Base-by-base conservation (phyloP, 1,284 basidiomycete genomes). In the Pyrrhoderma noxium region DNA sequence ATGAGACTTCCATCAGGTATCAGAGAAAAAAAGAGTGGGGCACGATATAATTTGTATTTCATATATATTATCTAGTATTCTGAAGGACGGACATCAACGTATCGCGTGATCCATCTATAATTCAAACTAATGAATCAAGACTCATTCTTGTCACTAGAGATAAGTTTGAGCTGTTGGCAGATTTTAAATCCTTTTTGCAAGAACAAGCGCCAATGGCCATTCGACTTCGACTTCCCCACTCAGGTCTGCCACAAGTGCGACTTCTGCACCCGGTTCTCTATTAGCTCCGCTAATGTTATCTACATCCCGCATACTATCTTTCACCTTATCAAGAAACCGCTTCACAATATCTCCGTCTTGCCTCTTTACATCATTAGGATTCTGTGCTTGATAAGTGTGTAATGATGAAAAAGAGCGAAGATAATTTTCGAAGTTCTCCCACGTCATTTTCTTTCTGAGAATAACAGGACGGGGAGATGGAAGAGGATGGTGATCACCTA, bases 371-470 rank as follows among this genome's bases (percentile, higher is more conserved):
- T 91, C 86, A 8, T 75, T 71, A 0, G 86, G 86, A 59, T 83
- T 72, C 5, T 64, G 61, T 56, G 85, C 80, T 42, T 82, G 76
- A 65, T 78, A 93, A 1, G 78, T 81, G 56, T 89, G 80, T 31
- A 89, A 66, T 1, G 88, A 73, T 53, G 83, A 88, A 67, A 76
- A 82, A 0, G 89, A 90, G 39, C 79, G 71, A 8, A 93, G 67
- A 63, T 92, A 93, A 0, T 65, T 75, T 5, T 83, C 71, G 0
- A 93, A 64, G 51, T 78, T 77, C 3, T 72, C 64, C 81, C 85
- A 84, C 0, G 73, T 76, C 73, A 85, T 78, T 8, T 65, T 68
- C 56, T 80, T 80, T 27, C 66, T 72, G 69, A 90, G 69, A 49
- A 87, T 70, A 48, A 82, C 72, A 1, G 76, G 76, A 7, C 71